phyloP scores from a whole-genome alignment of 768 basidiomycete species.

The Chalciporus pseudorubinellus region DNA sequence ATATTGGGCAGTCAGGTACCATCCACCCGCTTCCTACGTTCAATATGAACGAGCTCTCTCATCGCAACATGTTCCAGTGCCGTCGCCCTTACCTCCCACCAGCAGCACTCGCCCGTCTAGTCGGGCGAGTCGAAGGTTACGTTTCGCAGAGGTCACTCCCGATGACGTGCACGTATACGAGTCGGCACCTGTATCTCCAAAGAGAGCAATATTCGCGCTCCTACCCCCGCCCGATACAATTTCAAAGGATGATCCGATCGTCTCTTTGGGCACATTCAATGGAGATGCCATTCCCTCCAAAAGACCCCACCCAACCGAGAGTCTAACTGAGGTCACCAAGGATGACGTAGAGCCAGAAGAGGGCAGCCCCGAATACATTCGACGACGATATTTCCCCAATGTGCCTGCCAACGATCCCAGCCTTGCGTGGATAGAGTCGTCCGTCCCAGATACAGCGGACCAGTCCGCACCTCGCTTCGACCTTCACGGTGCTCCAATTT shows the following conservation, averaged over 20 bases:
- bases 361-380: constrained; percentile 81
- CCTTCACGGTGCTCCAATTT: constrained; percentile 68
- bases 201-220: constrained; percentile 51
- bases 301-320: constrained; percentile 2
- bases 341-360: constrained; percentile 46
- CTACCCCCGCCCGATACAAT: constrained; percentile 38
- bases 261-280: constrained; percentile 41
- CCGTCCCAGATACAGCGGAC: constrained; percentile 14
- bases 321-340: background rate
- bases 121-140: constrained; percentile 51
- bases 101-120: constrained; percentile 60
- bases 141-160: constrained; percentile 74
- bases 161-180: constrained; percentile 82
- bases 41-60: background rate
- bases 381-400: constrained; percentile 77
- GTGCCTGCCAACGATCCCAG: constrained; percentile 66
- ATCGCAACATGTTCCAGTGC: constrained; percentile 25
- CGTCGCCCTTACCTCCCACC: constrained; percentile 44
- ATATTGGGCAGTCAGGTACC: constrained; percentile 23
- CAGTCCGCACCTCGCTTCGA: constrained; percentile 61
- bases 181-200: constrained; percentile 78
- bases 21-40: background rate
- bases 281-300: constrained; percentile 12
- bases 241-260: constrained; percentile 28
- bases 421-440: constrained; percentile 70